A percentile compares a stretch with the other conserved stretches of the same genome.
Evolutionary conservation across 2,329 filamentous ascomycete genomes (phyloP).

Genomic region (Diaporthe sp.): DNA sequence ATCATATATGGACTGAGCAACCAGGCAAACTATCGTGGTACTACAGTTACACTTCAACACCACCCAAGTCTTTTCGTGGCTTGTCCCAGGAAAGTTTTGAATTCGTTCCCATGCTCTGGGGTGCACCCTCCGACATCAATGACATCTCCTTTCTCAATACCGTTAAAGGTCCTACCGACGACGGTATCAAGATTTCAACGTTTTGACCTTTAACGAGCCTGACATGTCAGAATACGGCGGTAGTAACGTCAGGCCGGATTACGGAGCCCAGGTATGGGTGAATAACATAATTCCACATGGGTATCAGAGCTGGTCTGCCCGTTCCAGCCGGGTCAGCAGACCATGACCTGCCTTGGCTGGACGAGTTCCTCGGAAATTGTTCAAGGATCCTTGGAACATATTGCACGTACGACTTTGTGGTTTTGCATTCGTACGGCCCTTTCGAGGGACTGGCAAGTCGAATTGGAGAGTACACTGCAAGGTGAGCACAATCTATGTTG

Average conservation of each 20-base stretch:
- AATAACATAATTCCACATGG: slow-evolving; percentile 75
- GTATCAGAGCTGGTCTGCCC: slow-evolving; percentile 75
- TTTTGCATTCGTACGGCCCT: slow-evolving; percentile 75
- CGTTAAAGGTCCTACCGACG: slow-evolving; percentile 65
- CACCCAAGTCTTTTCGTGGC: slow-evolving; percentile 62
- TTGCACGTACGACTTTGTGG: slow-evolving; percentile 72
- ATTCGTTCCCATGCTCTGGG: slow-evolving; percentile 88
- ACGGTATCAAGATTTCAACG: slow-evolving; percentile 71
- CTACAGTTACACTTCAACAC: slow-evolving; percentile 78
- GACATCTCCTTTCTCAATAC: slow-evolving; percentile 70
- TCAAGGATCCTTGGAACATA: slow-evolving; percentile 68
- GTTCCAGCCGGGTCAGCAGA: slow-evolving; percentile 73
- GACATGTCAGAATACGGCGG: slow-evolving; percentile 71
- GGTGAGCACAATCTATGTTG: slow-evolving; percentile 44
- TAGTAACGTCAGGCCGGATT: slow-evolving; percentile 66
- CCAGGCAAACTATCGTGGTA: slow-evolving; percentile 80
- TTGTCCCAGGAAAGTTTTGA: slow-evolving; percentile 67
- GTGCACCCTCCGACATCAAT: slow-evolving; percentile 56
- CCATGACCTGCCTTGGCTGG: slow-evolving; percentile 73
- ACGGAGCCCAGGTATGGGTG: slow-evolving; percentile 77
- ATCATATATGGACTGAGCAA: slow-evolving; percentile 69
- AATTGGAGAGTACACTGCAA: slow-evolving; percentile 67
- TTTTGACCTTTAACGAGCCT: slow-evolving; percentile 85
- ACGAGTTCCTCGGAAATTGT: slow-evolving; percentile 72
- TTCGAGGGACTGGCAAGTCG: slow-evolving; percentile 76